These are phyloP conservation scores for Tillandsia fasciculata DNA, from an alignment of 176 grass and related monocot genomes.

Conservation along the genomic window DNA sequence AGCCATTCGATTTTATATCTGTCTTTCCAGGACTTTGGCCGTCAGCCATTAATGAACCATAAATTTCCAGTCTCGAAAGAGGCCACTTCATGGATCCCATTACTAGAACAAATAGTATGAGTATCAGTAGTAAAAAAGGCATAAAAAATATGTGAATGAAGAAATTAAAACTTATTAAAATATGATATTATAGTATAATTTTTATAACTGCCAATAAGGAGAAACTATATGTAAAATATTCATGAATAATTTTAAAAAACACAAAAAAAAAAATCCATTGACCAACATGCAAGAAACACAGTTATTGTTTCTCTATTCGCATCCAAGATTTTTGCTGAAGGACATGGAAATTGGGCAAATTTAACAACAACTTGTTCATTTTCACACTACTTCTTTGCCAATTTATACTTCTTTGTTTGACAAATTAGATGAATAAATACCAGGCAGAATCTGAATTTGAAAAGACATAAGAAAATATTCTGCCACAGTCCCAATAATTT, in stretches of 20 bases:
- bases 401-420: no score
- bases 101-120: constrained; percentile 28
- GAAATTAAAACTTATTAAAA: not conserved
- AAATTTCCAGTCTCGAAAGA: constrained; percentile 58
- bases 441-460: no score
- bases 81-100: constrained; percentile 98
- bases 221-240: no score
- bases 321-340: no score
- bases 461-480: no score
- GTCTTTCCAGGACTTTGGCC: constrained; percentile 49
- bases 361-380: no score
- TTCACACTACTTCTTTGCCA: no score
- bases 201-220: not conserved
- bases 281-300: no score
- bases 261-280: not conserved
- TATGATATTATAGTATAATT: not conserved
- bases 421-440: no score
- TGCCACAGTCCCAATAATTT: no score
- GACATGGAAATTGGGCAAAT: no score
- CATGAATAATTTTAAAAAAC: not conserved
- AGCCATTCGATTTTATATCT: constrained; percentile 36
- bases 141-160: not conserved
- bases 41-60: constrained; percentile 60
- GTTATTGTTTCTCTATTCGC: no score
- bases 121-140: constrained; percentile 9